These are phyloP conservation scores for Teratosphaeria viscida DNA, from an alignment of 2,329 filamentous ascomycete species.

Conservation along the genomic window DNA sequence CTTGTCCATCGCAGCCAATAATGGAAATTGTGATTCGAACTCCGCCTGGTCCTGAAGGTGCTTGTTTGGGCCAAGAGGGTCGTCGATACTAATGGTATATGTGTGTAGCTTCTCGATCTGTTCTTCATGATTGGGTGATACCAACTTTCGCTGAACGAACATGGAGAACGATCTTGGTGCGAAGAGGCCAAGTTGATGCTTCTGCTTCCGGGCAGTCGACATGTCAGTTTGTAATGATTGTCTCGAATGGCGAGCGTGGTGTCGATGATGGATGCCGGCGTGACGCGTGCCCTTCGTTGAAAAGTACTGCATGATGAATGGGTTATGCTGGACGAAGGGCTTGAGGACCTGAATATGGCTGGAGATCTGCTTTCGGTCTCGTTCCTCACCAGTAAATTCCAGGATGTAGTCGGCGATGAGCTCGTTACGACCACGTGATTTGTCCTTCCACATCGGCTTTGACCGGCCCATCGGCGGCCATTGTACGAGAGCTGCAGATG, in stretches of 20 bases:
- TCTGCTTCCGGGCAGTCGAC: constrained; percentile 8
- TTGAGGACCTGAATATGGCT: constrained; percentile 55
- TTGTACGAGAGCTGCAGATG: constrained; percentile 35
- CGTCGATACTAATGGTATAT: constrained; percentile 27
- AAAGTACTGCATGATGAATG: constrained; percentile 36
- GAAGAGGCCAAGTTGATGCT: constrained; percentile 15
- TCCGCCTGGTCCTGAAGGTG: constrained; percentile 22
- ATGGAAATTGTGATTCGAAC: constrained; percentile 24
- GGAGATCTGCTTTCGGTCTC: constrained; percentile 51
- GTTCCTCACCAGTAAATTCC: constrained; percentile 42
- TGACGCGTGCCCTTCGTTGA: constrained; percentile 26
- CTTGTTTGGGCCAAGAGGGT: constrained; percentile 22
- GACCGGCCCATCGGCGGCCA: constrained; percentile 49
- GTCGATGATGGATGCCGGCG: constrained; percentile 5
- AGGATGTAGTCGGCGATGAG: constrained; percentile 50
- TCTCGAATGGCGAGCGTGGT: constrained; percentile 1
- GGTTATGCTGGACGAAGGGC: constrained; percentile 42
- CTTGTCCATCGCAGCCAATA: constrained; percentile 16
- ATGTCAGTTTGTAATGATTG: constrained; percentile 4
- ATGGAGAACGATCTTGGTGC: constrained; percentile 30
- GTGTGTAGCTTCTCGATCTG: constrained; percentile 25
- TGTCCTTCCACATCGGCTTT: constrained; percentile 38
- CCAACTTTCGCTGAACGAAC: constrained; percentile 28
- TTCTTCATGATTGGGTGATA: constrained; percentile 7
- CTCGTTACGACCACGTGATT: constrained; percentile 50